These are phyloP conservation scores for Andrographis paniculata DNA, from an alignment of 305 asterid species.

Conservation along the genomic window DNA sequence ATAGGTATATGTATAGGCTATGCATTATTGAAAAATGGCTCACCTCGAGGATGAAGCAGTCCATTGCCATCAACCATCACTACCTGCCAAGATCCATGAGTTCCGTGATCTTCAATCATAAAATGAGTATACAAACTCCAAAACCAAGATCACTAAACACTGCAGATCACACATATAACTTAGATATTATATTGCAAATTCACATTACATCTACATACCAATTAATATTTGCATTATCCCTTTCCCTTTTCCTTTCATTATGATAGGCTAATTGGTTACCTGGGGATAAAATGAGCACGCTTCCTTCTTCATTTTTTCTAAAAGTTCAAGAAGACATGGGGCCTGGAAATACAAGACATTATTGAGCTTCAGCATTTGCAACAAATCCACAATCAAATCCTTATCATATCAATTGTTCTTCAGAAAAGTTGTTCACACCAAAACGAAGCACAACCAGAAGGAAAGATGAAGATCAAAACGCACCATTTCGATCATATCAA, in stretches of 20 bases:
- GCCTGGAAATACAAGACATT: slow-evolving; percentile 38
- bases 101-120: neutral
- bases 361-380: neutral
- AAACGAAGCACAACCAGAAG: neutral
- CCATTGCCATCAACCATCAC: slow-evolving; percentile 96
- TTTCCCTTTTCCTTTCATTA: neutral
- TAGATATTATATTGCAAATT: neutral
- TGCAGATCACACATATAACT: neutral
- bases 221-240: too few species aligned
- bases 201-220: neutral
- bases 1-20: slow-evolving; percentile 1
- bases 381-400: neutral
- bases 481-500: neutral
- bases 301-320: slow-evolving; percentile 55
- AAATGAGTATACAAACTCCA: neutral
- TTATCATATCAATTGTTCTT: neutral
- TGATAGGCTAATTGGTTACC: slow-evolving; percentile 30
- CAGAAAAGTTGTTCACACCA: neutral
- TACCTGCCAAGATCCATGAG: slow-evolving; percentile 35
- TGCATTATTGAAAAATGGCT: slow-evolving; percentile 25
- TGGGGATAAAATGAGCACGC: slow-evolving; percentile 54
- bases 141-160: neutral
- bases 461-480: neutral
- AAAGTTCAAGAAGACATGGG: slow-evolving; percentile 67
- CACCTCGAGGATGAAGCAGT: slow-evolving; percentile 91